phyloP scores from a whole-genome alignment of 2,329 filamentous ascomycete species.

The Tricladium varicosporioides region DNA sequence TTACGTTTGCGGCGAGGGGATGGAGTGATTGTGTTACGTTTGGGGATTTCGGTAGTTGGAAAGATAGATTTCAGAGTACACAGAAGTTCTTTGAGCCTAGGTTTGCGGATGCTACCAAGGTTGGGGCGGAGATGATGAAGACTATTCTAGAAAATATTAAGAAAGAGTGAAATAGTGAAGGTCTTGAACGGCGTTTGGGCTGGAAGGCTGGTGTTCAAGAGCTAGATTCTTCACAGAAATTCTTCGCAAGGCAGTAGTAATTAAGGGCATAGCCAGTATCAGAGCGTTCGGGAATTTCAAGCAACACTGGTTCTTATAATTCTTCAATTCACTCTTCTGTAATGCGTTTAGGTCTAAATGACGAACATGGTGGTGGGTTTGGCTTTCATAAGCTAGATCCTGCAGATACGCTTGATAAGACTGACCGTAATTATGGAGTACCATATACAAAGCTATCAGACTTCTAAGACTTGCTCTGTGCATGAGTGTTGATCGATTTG shows the following conservation, averaged over 20 bases:
- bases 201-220: neutral
- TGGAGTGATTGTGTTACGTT: slow-evolving; percentile 94
- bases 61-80: slow-evolving; percentile 85
- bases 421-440: too few relatives aligned
- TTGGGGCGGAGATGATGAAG: slow-evolving; percentile 97
- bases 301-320: too few relatives aligned
- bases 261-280: too few relatives aligned
- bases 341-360: too few relatives aligned
- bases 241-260: neutral
- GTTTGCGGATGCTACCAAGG: slow-evolving; percentile 79
- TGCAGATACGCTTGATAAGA: too few relatives aligned
- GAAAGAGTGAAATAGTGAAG: slow-evolving; percentile 28
- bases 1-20: slow-evolving; percentile 92
- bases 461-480: too few relatives aligned
- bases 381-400: too few relatives aligned
- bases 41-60: slow-evolving; percentile 90
- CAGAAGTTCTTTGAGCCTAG: slow-evolving; percentile 89
- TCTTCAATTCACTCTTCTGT: too few relatives aligned
- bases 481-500: too few relatives aligned
- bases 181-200: slow-evolving; percentile 1
- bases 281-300: too few relatives aligned
- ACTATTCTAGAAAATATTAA: slow-evolving; percentile 82
- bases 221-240: neutral
- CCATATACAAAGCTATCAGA: too few relatives aligned
- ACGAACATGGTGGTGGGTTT: too few relatives aligned